Conservation (phyloP, 805 yeast species). For the Metschnikowia peoriensis region DNA sequence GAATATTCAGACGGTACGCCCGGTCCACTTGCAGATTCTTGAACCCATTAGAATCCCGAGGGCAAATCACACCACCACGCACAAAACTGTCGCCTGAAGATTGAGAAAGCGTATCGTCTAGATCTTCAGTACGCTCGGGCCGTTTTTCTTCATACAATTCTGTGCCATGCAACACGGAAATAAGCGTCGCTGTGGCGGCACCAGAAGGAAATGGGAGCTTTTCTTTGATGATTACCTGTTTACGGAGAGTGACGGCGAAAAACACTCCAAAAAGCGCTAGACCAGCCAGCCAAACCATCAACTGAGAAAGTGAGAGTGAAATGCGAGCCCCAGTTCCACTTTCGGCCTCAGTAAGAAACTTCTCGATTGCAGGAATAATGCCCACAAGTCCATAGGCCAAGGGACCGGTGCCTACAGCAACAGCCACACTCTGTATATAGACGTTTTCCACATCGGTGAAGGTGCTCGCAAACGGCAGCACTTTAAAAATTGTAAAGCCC, state of each 20-base stretch:
- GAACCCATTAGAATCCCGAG: constrained; percentile 16
- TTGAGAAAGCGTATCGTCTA: not conserved
- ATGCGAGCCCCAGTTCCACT: constrained; percentile 53
- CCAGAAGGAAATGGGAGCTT: constrained; percentile 94
- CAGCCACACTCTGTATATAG: constrained; percentile 86
- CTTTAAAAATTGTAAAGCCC: constrained; percentile 79
- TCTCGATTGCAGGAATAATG: constrained; percentile 92
- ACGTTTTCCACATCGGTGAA: constrained; percentile 92
- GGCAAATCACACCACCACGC: constrained; percentile 19
- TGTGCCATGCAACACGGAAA: constrained; percentile 80
- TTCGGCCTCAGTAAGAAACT: constrained; percentile 75
- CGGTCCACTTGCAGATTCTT: constrained; percentile 6
- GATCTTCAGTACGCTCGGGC: not conserved
- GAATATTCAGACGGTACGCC: constrained; percentile 57
- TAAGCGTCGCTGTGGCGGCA: constrained; percentile 90
- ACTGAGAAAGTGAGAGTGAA: constrained; percentile 44
- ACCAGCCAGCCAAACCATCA: constrained; percentile 81
- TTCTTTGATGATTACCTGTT: constrained; percentile 83
- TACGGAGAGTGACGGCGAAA: constrained; percentile 85
- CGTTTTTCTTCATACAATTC: constrained; percentile 42
- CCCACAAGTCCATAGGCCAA: constrained; percentile 94
- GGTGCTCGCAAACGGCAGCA: constrained; percentile 44
- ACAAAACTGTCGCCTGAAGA: constrained; percentile 7
- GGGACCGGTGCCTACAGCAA: constrained; percentile 98
- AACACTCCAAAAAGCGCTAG: constrained; percentile 93